Base-by-base conservation (phyloP, 139 green algal genomes). In the Tetraselmis striata region DNA sequence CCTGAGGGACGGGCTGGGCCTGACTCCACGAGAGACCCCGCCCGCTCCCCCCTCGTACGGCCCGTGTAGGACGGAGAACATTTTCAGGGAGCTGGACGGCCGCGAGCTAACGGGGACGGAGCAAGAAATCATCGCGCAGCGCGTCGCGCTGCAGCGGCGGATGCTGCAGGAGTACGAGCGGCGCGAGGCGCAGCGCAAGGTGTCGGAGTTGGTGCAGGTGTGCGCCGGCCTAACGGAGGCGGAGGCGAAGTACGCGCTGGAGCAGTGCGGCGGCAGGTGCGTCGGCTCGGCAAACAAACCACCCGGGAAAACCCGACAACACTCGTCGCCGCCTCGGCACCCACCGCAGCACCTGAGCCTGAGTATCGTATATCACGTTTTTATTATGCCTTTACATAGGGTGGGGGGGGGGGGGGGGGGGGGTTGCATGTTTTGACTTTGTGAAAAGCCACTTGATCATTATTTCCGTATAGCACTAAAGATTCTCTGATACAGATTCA, bases 21-120 rank as follows among this genome's bases (percentile, higher is more conserved):
- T 5, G 45, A 5, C 18, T 67, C 45, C 45, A 18, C 45, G 45
- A 25, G 11, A 67, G 5, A 5, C 5, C 45, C 5, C 5, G 11
- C 18, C 45, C 45, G 45, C 18, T 67, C 11, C 5, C 45, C 45
- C 18, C 11, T 67, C 45, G 11, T 5, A 5, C 11, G 5, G 45
- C 45, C 11, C 11, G 1, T 59, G 59, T 83, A 97, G 93, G 76
- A 92, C 86, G 0, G 90, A 93, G 2, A 93, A 97, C 83, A 76
- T 96, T 18, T 97, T 96, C 78, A 92, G 94, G 80, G 84, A 92
- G 32, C 82, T 97, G n/a, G 93, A 96, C 77, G 87, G 90, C 30
- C 85, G 93, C 23, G 85, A 79, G 18, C 88, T 97, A 1, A 96
- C 91, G 2, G 84, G 91, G 2, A 86, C 92, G 79, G 93, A 97